phyloP scores from a whole-genome alignment of 257 asterid genomes.

The Salvia miltiorrhiza region DNA sequence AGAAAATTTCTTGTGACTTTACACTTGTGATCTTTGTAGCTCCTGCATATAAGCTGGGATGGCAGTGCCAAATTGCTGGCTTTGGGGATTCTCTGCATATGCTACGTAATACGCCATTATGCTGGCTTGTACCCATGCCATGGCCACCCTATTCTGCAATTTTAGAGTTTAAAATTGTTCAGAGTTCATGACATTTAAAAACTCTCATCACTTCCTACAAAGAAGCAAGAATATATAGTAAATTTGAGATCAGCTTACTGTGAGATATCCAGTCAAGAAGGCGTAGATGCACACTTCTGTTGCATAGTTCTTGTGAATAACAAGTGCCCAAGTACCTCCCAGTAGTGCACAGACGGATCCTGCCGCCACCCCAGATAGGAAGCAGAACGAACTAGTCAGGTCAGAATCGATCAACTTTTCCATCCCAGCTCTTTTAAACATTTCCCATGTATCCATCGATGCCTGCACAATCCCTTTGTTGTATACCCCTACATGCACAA shows the following conservation, averaged over 20 bases:
- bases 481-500: constrained; percentile 54
- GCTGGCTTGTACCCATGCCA: constrained; percentile 62
- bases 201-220: not conserved
- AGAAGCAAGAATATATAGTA: not conserved
- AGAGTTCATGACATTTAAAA: not conserved
- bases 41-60: constrained; percentile 35
- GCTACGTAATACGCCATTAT: constrained; percentile 54
- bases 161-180: not conserved
- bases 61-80: constrained; percentile 42
- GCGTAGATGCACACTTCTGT: constrained; percentile 43
- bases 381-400: constrained; percentile 63
- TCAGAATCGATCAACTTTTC: constrained; percentile 48
- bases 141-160: constrained; percentile 57
- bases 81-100: constrained; percentile 58
- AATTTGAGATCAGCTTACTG: constrained; percentile 30
- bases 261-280: constrained; percentile 51
- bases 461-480: constrained; percentile 53
- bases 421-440: constrained; percentile 43
- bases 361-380: constrained; percentile 49
- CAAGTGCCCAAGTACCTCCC: constrained; percentile 53
- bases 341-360: constrained; percentile 48
- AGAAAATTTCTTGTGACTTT: constrained; percentile 4
- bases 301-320: constrained; percentile 39
- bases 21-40: constrained; percentile 41
- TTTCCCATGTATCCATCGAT: constrained; percentile 55